These are phyloP conservation scores for Xerocomus brunneocitrinus DNA, from an alignment of 768 basidiomycete species.

Conservation along the genomic window DNA sequence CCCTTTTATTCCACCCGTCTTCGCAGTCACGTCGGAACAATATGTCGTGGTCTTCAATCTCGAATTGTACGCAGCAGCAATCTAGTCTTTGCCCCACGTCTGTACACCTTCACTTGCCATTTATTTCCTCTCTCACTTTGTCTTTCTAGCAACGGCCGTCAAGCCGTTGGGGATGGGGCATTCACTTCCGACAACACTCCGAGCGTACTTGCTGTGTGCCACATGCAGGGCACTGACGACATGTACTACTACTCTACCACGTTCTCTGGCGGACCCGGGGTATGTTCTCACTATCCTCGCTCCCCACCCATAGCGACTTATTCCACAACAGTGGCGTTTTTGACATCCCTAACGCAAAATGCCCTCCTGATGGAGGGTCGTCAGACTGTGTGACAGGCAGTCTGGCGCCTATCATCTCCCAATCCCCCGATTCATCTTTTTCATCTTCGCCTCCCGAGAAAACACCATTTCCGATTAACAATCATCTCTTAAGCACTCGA, in stretches of 20 bases:
- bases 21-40: conserved; percentile 73
- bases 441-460: conserved; percentile 29
- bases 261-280: conserved; percentile 92
- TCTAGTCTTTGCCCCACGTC: conserved; percentile 97
- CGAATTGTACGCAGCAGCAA: conserved; percentile 68
- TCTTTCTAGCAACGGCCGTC: conserved; percentile 80
- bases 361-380: conserved; percentile 96
- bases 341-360: conserved; percentile 88
- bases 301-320: conserved; percentile 1
- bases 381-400: conserved; percentile 93
- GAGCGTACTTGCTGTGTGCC: conserved; percentile 82
- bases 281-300: conserved; percentile 34
- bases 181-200: conserved; percentile 69
- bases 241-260: conserved; percentile 92
- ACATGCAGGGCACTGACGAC: conserved; percentile 72
- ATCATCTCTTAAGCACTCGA: conserved; percentile 15
- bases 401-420: conserved; percentile 61
- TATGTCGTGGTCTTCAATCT: conserved; percentile 73
- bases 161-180: conserved; percentile 97
- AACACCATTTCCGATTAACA: conserved; percentile 14
- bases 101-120: conserved; percentile 20
- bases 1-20: neutral
- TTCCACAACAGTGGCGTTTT: conserved; percentile 77
- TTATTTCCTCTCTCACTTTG: conserved; percentile 11
- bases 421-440: conserved; percentile 35